A percentile compares a stretch with the other conserved stretches of the same genome.
Conservation (phyloP, 2,329 filamentous ascomycete species). For the Neonectria magnoliae region DNA sequence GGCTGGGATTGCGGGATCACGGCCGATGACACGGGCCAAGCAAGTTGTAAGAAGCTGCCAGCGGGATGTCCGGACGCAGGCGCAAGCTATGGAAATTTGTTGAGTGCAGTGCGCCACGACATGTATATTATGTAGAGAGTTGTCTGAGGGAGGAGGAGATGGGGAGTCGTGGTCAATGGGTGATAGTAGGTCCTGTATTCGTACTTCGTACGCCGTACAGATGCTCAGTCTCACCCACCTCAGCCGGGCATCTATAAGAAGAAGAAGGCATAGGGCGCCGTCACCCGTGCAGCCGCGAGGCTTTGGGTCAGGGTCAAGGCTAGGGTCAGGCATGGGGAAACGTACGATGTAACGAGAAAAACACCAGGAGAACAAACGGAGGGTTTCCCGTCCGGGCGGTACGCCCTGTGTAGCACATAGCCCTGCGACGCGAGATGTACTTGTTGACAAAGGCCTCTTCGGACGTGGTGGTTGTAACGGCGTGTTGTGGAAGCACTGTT, state of each 20-base stretch:
- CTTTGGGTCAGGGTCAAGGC: not conserved
- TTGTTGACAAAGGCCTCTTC: not conserved
- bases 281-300: not conserved
- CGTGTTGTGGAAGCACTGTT: not conserved
- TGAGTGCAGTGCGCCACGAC: slow-evolving; percentile 20
- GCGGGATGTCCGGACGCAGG: slow-evolving; percentile 14
- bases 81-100: slow-evolving; percentile 11
- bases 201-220: not conserved
- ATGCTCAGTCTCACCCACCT: not conserved
- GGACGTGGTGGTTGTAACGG: not conserved
- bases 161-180: slow-evolving; percentile 2
- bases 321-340: slow-evolving; percentile 22
- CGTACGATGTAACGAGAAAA: slow-evolving; percentile 34
- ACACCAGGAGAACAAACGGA: not conserved
- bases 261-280: slow-evolving; percentile 1
- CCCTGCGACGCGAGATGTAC: not conserved
- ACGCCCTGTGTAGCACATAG: not conserved
- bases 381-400: not conserved
- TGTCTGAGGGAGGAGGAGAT: not conserved
- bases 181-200: not conserved
- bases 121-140: slow-evolving; percentile 16
- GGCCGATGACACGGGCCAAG: not conserved
- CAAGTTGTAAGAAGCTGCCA: not conserved
- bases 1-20: not conserved
- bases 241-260: slow-evolving; percentile 1